Conservation (phyloP, 768 basidiomycete genomes). For the Macrolepiota fuliginosa region DNA sequence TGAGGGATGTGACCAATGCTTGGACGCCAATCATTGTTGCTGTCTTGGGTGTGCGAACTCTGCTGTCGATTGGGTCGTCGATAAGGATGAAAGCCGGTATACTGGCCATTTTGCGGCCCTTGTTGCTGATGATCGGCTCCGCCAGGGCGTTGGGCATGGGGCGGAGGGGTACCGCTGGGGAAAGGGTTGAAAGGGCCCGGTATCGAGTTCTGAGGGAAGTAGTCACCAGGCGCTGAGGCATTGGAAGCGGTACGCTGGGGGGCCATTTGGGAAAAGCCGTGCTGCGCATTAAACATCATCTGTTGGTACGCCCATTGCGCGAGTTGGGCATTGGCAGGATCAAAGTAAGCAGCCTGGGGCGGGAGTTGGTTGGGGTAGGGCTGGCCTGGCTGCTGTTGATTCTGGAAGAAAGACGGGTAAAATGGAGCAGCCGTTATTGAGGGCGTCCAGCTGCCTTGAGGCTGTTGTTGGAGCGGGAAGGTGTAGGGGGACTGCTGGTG, state of each 20-base stretch:
- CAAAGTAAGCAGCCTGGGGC: slow-evolving; percentile 62
- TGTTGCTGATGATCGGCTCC: slow-evolving; percentile 39
- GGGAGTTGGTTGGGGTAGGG: slow-evolving; percentile 47
- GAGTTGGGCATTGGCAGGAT: slow-evolving; percentile 72
- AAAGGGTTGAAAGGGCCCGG: slow-evolving; percentile 55
- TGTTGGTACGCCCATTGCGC: slow-evolving; percentile 91
- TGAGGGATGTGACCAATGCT: slow-evolving; percentile 44
- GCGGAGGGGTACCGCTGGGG: slow-evolving; percentile 69
- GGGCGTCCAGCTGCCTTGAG: slow-evolving; percentile 70
- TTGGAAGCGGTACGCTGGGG: slow-evolving; percentile 41
- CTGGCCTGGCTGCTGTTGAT: slow-evolving; percentile 53
- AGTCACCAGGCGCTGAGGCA: slow-evolving; percentile 42
- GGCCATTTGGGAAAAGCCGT: slow-evolving; percentile 44
- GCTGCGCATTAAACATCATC: slow-evolving; percentile 80
- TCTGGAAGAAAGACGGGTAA: slow-evolving; percentile 78
- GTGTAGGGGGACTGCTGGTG: slow-evolving; percentile 49
- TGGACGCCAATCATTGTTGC: slow-evolving; percentile 47
- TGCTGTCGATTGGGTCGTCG: slow-evolving; percentile 62
- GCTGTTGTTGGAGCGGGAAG: slow-evolving; percentile 70
- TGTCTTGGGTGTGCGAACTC: slow-evolving; percentile 25
- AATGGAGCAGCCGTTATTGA: slow-evolving; percentile 67
- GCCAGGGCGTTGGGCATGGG: slow-evolving; percentile 46
- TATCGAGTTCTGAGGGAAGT: slow-evolving; percentile 56
- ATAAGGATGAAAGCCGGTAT: slow-evolving; percentile 78
- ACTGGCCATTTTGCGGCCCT: slow-evolving; percentile 35